These are phyloP conservation scores for Chytriomyces sp. DNA, from an alignment of 192 early-diverging fungal species.

Conservation along the genomic window DNA sequence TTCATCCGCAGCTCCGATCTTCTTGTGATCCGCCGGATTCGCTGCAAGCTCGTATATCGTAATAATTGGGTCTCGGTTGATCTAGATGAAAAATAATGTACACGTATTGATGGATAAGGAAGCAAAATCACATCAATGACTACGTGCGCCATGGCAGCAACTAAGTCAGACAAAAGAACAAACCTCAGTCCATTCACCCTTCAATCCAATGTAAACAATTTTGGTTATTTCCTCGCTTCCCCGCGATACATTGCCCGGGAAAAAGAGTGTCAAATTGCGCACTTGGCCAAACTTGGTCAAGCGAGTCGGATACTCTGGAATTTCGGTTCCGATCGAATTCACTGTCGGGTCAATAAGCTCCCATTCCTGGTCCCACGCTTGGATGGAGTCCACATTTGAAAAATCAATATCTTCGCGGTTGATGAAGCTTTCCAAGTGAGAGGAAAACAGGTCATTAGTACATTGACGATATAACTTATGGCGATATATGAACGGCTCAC, in stretches of 20 bases:
- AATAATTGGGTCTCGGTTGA: slow-evolving; percentile 54
- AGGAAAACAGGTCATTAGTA: too few relatives aligned
- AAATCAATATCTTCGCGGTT: slow-evolving; percentile 94
- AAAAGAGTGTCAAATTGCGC: slow-evolving; percentile 77
- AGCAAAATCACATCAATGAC: too few relatives aligned
- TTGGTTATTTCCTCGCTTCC: slow-evolving; percentile 74
- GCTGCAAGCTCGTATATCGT: slow-evolving; percentile 58
- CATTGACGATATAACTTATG: too few relatives aligned
- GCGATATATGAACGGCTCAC: slow-evolving; percentile 46
- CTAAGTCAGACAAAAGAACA: too few relatives aligned
- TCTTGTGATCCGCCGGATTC: slow-evolving; percentile 58
- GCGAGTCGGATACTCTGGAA: slow-evolving; percentile 55
- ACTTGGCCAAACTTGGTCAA: slow-evolving; percentile 78
- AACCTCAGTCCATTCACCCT: slow-evolving; percentile 88
- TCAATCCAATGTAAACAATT: slow-evolving; percentile 83
- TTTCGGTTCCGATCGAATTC: slow-evolving; percentile 29
- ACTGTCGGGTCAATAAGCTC: slow-evolving; percentile 63
- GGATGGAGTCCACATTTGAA: slow-evolving; percentile 69
- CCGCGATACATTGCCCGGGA: slow-evolving; percentile 73
- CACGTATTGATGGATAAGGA: too few relatives aligned
- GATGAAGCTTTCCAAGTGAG: slow-evolving; percentile 79
- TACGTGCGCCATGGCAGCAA: too few relatives aligned
- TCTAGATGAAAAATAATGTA: not conserved
- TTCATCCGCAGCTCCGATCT: not conserved
- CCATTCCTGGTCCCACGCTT: slow-evolving; percentile 77